phyloP scores from a whole-genome alignment of 768 basidiomycete species.

The Tulasnella sp. region DNA sequence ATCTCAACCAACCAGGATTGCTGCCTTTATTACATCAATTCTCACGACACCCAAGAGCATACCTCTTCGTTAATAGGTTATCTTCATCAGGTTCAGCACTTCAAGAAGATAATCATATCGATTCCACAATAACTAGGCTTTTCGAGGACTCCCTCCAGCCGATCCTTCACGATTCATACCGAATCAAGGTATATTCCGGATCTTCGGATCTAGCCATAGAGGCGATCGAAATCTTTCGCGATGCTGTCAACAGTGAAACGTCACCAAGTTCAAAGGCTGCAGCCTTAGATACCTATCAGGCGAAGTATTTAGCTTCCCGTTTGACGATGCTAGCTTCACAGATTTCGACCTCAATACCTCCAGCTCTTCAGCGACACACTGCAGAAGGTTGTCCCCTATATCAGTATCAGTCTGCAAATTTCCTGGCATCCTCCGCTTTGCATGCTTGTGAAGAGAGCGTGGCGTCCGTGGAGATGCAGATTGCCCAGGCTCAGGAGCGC shows the following conservation, averaged over 20 bases:
- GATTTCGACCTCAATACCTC: background rate
- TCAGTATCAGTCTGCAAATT: slow-evolving; percentile 1
- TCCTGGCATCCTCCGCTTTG: slow-evolving; percentile 4
- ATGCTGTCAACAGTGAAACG: background rate
- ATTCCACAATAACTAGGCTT: background rate
- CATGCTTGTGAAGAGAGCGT: background rate
- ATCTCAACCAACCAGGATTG: slow-evolving; percentile 1
- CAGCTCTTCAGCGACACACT: background rate
- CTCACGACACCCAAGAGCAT: background rate
- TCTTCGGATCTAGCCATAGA: slow-evolving; percentile 10
- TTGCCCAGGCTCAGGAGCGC: background rate
- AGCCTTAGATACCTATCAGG: slow-evolving; percentile 4
- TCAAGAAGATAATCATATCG: slow-evolving; percentile 7
- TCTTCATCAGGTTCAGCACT: background rate
- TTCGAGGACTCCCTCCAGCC: background rate
- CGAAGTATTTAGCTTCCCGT: background rate
- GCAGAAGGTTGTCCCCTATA: background rate
- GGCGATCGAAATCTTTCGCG: slow-evolving; percentile 10
- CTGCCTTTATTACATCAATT: background rate
- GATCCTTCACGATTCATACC: background rate
- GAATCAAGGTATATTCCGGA: no score
- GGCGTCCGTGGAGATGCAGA: background rate
- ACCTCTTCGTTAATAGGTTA: slow-evolving; percentile 2
- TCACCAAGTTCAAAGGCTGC: background rate
- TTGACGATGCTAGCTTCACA: background rate